phyloP scores from a whole-genome alignment of 2,329 filamentous ascomycete genomes.

The Purpureocillium lavendulum region DNA sequence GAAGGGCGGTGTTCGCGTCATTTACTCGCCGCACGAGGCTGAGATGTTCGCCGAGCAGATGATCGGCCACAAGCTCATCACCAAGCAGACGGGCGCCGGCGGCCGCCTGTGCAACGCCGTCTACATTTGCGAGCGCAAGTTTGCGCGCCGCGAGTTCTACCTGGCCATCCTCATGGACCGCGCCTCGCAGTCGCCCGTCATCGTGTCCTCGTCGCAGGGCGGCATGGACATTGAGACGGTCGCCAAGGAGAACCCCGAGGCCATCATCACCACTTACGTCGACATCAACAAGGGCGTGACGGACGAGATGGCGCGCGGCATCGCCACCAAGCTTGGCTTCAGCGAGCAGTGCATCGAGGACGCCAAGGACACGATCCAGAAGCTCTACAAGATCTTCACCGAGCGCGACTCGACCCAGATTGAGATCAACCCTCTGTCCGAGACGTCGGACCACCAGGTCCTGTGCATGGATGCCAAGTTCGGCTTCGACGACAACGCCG shows the following conservation, averaged over 20 bases:
- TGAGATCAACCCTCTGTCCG: constrained; percentile 97
- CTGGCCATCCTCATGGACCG: constrained; percentile 98
- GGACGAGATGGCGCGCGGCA: constrained; percentile 84
- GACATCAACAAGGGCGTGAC: constrained; percentile 94
- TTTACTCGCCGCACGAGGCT: constrained; percentile 94
- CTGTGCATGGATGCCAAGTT: constrained; percentile 99
- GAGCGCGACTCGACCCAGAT: constrained; percentile 99
- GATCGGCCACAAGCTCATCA: constrained; percentile 99
- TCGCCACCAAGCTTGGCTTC: constrained; percentile 90
- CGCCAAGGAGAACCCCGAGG: constrained; percentile 93
- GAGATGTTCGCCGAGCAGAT: constrained; percentile 98
- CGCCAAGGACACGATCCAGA: constrained; percentile 93
- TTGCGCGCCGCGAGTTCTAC: constrained; percentile 97
- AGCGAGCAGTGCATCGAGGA: constrained; percentile 96
- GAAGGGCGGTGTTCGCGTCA: constrained; percentile 96
- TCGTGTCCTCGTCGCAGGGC: constrained; percentile 95
- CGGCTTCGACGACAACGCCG: constrained; percentile 96
- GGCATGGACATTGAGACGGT: constrained; percentile 99
- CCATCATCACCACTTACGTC: constrained; percentile 88
- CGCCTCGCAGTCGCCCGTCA: constrained; percentile 80
- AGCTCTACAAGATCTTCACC: constrained; percentile 97
- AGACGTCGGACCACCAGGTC: constrained; percentile 97
- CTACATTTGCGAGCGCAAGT: constrained; percentile 99
- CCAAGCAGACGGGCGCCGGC: constrained; percentile 93
- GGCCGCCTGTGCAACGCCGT: constrained; percentile 95